A percentile compares a stretch with the other conserved stretches of the same genome.
Conservation (phyloP, 2,329 filamentous ascomycete species). For the Xylariaceae sp. region DNA sequence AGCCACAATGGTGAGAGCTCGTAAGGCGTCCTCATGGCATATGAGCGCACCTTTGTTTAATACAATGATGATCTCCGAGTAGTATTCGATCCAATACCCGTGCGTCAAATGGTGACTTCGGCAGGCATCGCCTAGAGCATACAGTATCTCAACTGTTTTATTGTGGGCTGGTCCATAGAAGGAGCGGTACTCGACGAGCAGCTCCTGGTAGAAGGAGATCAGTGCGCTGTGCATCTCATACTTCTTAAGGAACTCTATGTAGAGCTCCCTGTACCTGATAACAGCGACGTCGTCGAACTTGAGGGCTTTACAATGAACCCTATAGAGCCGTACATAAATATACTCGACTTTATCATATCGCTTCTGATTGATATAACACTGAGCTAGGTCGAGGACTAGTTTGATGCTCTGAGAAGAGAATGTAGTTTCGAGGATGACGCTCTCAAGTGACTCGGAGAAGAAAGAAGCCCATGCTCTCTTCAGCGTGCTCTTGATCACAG, state of each 20-base stretch:
- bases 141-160: slow-evolving; percentile 11
- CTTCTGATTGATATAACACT: slow-evolving; percentile 14
- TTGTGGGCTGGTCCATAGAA: slow-evolving; percentile 13
- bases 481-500: slow-evolving; percentile 13
- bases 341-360: slow-evolving; percentile 14
- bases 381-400: slow-evolving; percentile 12
- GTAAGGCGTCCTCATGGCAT: slow-evolving; percentile 13
- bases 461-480: slow-evolving; percentile 14
- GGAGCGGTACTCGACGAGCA: slow-evolving; percentile 15
- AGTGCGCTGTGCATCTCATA: slow-evolving; percentile 14
- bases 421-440: slow-evolving; percentile 6
- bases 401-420: slow-evolving; percentile 11
- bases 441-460: slow-evolving; percentile 15
- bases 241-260: slow-evolving; percentile 13
- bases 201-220: slow-evolving; percentile 15
- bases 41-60: slow-evolving; percentile 12
- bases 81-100: slow-evolving; percentile 17
- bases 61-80: slow-evolving; percentile 10
- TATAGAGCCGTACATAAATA: slow-evolving; percentile 13
- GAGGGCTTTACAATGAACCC: slow-evolving; percentile 12
- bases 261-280: slow-evolving; percentile 11
- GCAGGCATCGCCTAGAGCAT: slow-evolving; percentile 13
- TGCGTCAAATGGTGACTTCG: slow-evolving; percentile 14
- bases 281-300: slow-evolving; percentile 13
- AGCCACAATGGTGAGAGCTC: slow-evolving; percentile 13